Percentiles rank a stretch among this genome's conserved stretches.
Conservation (phyloP, 2,329 filamentous ascomycete species). For the Endothia cerciana region DNA sequence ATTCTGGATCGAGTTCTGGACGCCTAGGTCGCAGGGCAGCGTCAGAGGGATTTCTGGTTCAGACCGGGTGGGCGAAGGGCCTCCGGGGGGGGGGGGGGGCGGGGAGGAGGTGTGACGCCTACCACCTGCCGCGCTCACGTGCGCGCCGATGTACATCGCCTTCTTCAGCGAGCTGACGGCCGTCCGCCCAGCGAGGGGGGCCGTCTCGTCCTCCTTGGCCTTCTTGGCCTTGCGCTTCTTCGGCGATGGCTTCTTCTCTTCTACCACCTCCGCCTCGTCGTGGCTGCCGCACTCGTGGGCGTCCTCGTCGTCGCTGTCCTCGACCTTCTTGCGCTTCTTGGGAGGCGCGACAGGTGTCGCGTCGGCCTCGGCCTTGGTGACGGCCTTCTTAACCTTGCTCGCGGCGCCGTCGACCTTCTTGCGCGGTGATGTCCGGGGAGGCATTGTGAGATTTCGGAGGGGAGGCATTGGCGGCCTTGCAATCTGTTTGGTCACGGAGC, state of each 20-base stretch:
- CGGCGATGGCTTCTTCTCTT: slow-evolving; percentile 35
- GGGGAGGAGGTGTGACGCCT: slow-evolving; percentile 31
- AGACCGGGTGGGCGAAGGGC: too few species aligned
- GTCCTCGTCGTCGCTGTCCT: slow-evolving; percentile 34
- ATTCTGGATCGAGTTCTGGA: slow-evolving; percentile 86
- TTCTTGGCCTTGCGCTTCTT: slow-evolving; percentile 52
- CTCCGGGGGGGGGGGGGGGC: neutral
- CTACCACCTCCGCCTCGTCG: slow-evolving; percentile 19
- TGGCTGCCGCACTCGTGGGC: slow-evolving; percentile 31
- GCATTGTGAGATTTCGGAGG: slow-evolving; percentile 15
- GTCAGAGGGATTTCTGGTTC: too few species aligned
- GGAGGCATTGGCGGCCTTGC: neutral
- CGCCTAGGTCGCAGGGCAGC: slow-evolving; percentile 56
- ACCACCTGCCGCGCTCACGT: slow-evolving; percentile 90
- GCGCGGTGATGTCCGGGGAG: slow-evolving; percentile 25
- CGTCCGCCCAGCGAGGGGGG: slow-evolving; percentile 73
- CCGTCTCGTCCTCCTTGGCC: slow-evolving; percentile 46
- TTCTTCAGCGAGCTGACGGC: slow-evolving; percentile 64
- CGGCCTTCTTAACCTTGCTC: slow-evolving; percentile 33
- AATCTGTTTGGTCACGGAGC: too few species aligned
- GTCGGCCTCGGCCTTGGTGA: slow-evolving; percentile 40
- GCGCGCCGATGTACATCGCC: slow-evolving; percentile 84
- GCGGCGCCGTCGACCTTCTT: slow-evolving; percentile 28
- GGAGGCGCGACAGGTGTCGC: slow-evolving; percentile 17
- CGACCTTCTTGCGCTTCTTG: slow-evolving; percentile 34